phyloP scores from a whole-genome alignment of 2,329 filamentous ascomycete species.

The Beauveria sp. region DNA sequence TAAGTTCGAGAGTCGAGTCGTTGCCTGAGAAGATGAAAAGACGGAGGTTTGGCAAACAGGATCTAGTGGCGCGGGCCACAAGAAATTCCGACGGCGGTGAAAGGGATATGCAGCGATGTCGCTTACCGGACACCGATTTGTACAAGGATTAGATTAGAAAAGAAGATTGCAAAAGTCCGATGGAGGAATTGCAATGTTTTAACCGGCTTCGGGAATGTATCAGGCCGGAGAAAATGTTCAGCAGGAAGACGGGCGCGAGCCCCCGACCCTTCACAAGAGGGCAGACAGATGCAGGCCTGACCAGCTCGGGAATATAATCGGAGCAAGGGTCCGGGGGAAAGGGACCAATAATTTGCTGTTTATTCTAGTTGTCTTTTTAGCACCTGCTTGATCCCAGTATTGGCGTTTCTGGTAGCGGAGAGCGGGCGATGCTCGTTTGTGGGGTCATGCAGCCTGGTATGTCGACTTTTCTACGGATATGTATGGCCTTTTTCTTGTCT shows the following conservation, averaged over 20 bases:
- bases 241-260: neutral
- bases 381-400: neutral
- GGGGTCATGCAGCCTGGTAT: neutral
- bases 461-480: no score
- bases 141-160: neutral
- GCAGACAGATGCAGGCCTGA: neutral
- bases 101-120: neutral
- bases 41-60: neutral
- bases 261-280: neutral
- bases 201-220: neutral
- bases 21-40: neutral
- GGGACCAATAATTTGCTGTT: neutral
- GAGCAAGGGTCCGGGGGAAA: neutral
- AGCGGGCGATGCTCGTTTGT: neutral
- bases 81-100: neutral
- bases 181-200: neutral
- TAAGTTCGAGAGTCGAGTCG: neutral
- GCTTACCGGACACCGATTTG: neutral
- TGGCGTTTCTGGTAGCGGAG: neutral
- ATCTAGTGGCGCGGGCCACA: neutral
- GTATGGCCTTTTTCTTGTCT: no score
- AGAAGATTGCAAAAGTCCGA: neutral
- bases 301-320: slow-evolving; percentile 4
- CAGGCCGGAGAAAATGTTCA: neutral
- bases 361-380: neutral